Conservation (phyloP, 441 rosid genomes). For the Populus trichocarpa region DNA sequence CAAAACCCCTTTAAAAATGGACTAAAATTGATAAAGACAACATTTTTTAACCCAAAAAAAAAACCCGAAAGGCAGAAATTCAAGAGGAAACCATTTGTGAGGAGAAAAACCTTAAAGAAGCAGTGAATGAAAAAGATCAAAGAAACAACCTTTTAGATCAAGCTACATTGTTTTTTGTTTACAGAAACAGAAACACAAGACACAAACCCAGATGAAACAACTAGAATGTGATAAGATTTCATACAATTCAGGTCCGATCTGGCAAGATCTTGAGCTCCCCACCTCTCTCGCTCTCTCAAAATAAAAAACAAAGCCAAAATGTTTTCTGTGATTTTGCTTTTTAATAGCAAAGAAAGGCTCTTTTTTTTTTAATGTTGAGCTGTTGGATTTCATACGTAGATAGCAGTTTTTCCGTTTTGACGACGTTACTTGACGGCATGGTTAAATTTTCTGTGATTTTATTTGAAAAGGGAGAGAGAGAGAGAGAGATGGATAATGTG, state of each 20-base stretch:
- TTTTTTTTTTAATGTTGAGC: conserved; percentile 19
- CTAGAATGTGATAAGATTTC: too few species aligned
- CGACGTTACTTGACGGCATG: conserved; percentile 16
- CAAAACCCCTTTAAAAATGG: too few species aligned
- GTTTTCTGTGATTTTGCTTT: conserved; percentile 25
- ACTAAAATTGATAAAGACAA: neutral
- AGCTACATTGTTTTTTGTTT: conserved; percentile 15
- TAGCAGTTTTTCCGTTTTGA: conserved; percentile 5
- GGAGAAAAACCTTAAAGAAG: conserved; percentile 5
- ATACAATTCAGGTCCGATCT: too few species aligned
- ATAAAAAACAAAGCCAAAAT: neutral
- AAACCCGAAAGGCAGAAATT: neutral
- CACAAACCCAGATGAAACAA: neutral
- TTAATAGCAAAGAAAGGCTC: conserved; percentile 26
- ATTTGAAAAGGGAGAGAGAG: too few species aligned
- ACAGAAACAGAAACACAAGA: neutral
- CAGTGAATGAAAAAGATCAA: neutral
- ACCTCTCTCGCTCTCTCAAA: too few species aligned
- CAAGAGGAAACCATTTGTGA: neutral
- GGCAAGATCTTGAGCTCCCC: too few species aligned
- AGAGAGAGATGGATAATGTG: neutral
- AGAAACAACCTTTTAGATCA: conserved; percentile 18
- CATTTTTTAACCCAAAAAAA: neutral
- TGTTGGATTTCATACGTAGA: conserved; percentile 12
- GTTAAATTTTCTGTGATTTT: too few species aligned